phyloP scores from a whole-genome alignment of 169 alveolate species.

The Plasmodium relictum region DNA sequence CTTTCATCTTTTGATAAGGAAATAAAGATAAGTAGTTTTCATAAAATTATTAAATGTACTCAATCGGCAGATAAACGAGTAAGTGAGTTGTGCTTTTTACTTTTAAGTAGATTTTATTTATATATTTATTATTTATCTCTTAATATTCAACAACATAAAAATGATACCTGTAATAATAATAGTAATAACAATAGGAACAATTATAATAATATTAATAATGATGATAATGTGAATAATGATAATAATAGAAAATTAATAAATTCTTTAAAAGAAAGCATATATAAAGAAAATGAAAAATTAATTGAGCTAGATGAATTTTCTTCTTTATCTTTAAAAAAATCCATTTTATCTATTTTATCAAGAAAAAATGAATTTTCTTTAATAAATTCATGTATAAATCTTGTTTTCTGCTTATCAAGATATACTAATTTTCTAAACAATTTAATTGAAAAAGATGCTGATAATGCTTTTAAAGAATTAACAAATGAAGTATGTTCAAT shows the following conservation, averaged over 20 bases:
- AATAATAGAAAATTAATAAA: background rate
- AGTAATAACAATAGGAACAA: background rate
- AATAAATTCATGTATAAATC: constrained; percentile 23
- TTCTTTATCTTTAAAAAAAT: background rate
- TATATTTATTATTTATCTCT: constrained; percentile 19
- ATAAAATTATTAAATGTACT: background rate
- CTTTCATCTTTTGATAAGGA: background rate
- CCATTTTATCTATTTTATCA: background rate
- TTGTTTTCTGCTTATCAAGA: constrained; percentile 23
- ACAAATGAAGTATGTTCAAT: background rate
- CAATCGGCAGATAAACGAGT: constrained; percentile 8
- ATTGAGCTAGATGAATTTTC: constrained; percentile 17
- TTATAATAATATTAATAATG: background rate
- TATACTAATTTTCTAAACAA: constrained; percentile 19
- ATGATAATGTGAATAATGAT: background rate
- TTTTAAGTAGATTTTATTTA: constrained; percentile 17
- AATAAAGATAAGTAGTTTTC: background rate
- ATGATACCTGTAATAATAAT: background rate
- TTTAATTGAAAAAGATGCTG: background rate
- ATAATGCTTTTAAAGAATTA: constrained; percentile 3
- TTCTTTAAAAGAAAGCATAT: constrained; percentile 10
- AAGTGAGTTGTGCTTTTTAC: constrained; percentile 12
- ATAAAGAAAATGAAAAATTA: constrained; percentile 14
- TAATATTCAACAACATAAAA: background rate
- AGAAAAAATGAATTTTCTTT: background rate